phyloP scores from a whole-genome alignment of 2,329 filamentous ascomycete species.

The Scedosporium aurantiacum region DNA sequence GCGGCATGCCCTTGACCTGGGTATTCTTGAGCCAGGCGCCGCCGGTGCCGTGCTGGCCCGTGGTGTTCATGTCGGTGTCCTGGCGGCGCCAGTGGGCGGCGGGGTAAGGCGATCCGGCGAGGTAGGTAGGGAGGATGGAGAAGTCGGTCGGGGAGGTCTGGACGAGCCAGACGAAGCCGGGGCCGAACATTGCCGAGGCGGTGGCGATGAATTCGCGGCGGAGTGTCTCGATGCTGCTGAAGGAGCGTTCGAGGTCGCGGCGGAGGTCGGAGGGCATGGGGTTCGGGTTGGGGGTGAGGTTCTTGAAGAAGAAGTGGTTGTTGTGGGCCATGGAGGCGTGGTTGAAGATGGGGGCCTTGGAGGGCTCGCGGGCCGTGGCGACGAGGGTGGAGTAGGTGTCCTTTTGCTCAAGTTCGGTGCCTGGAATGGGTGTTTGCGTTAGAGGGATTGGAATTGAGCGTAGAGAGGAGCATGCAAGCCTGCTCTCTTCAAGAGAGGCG shows the following conservation, averaged over 20 bases:
- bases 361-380: slow-evolving; percentile 67
- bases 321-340: slow-evolving; percentile 94
- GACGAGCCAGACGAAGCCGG: slow-evolving; percentile 94
- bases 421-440: slow-evolving; percentile 26
- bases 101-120: slow-evolving; percentile 79
- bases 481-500: background rate
- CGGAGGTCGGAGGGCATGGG: slow-evolving; percentile 46
- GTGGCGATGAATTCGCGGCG: slow-evolving; percentile 69
- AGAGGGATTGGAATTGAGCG: slow-evolving; percentile 9
- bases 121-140: slow-evolving; percentile 78
- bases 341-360: slow-evolving; percentile 77
- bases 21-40: slow-evolving; percentile 20
- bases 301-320: slow-evolving; percentile 71
- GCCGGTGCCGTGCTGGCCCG: slow-evolving; percentile 27
- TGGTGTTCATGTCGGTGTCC: slow-evolving; percentile 58
- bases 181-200: slow-evolving; percentile 86
- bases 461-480: background rate
- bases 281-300: slow-evolving; percentile 30
- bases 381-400: slow-evolving; percentile 58
- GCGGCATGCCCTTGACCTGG: slow-evolving; percentile 15
- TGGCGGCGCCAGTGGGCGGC: slow-evolving; percentile 72
- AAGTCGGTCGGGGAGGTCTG: slow-evolving; percentile 37
- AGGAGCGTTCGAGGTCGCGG: slow-evolving; percentile 53
- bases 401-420: slow-evolving; percentile 50
- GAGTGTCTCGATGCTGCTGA: slow-evolving; percentile 75